These are phyloP conservation scores for Dysphania ambrosioides DNA, from an alignment of 148 eudicot genomes.

Conservation along the genomic window DNA sequence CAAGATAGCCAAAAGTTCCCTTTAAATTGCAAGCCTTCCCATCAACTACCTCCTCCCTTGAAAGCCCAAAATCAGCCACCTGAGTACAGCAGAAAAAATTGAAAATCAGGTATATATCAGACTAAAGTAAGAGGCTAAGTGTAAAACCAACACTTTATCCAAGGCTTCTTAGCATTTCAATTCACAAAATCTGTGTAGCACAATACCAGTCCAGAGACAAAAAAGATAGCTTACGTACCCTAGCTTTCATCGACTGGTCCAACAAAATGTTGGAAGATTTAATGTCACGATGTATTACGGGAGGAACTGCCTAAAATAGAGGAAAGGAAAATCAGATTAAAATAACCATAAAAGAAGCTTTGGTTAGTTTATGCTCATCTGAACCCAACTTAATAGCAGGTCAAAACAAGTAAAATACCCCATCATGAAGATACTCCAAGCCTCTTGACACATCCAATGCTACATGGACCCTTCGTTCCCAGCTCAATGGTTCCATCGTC, in stretches of 20 bases:
- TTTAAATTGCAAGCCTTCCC: constrained; percentile 58
- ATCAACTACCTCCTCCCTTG: constrained; percentile 76
- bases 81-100: constrained; percentile 18
- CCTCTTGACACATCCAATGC: constrained; percentile 92
- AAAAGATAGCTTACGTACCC: constrained; percentile 45
- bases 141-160: not conserved
- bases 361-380: not conserved
- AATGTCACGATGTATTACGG: constrained; percentile 92
- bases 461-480: constrained; percentile 79
- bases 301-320: constrained; percentile 77
- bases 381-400: not conserved
- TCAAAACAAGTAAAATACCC: constrained; percentile 42
- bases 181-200: not conserved
- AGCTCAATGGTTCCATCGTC: constrained; percentile 57
- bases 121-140: not conserved
- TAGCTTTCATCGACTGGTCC: constrained; percentile 96
- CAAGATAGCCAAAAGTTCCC: constrained; percentile 96
- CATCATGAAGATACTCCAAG: constrained; percentile 95
- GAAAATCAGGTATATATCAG: not conserved
- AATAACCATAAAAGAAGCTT: not conserved
- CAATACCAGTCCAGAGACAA: not conserved
- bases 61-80: constrained; percentile 98
- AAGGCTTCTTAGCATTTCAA: not conserved
- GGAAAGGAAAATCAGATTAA: constrained; percentile 1
- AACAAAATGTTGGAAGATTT: constrained; percentile 95